These are phyloP conservation scores for Agrostemma githago DNA, from an alignment of 148 eudicot genomes.

Conservation along the genomic window DNA sequence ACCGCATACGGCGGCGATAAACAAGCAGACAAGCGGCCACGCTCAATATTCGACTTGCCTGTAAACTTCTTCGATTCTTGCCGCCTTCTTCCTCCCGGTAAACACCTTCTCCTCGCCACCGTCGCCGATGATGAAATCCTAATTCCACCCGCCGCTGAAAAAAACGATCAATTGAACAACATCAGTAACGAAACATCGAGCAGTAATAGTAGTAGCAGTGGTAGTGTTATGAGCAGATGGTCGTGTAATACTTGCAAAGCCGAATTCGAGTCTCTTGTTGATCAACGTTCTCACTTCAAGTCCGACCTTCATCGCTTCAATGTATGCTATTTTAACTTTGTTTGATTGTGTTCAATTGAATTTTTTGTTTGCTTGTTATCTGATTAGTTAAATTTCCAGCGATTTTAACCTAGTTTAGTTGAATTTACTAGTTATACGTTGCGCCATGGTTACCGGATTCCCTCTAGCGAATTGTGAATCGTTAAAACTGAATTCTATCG, in stretches of 20 bases:
- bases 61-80: constrained; percentile 59
- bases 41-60: constrained; percentile 62
- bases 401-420: too few relatives aligned
- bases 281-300: constrained; percentile 84
- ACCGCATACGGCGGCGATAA: not conserved
- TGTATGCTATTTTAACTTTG: constrained; percentile 31
- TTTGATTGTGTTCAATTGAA: not conserved
- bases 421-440: too few relatives aligned
- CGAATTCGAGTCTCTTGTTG: constrained; percentile 67
- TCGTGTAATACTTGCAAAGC: constrained; percentile 76
- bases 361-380: not conserved
- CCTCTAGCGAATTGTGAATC: too few relatives aligned
- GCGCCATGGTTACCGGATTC: too few relatives aligned
- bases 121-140: constrained; percentile 24
- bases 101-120: constrained; percentile 15
- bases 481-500: too few relatives aligned
- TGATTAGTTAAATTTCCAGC: not conserved
- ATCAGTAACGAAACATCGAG: not conserved
- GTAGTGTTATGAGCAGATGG: constrained; percentile 34
- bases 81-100: constrained; percentile 43
- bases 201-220: not conserved
- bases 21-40: constrained; percentile 32
- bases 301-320: constrained; percentile 90
- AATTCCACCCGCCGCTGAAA: constrained; percentile 14
- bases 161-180: not conserved